A percentile compares a stretch with the other conserved stretches of the same genome.
Evolutionary conservation across 345 rosid genomes (phyloP).

Genomic region (Boechera retrofracta): DNA sequence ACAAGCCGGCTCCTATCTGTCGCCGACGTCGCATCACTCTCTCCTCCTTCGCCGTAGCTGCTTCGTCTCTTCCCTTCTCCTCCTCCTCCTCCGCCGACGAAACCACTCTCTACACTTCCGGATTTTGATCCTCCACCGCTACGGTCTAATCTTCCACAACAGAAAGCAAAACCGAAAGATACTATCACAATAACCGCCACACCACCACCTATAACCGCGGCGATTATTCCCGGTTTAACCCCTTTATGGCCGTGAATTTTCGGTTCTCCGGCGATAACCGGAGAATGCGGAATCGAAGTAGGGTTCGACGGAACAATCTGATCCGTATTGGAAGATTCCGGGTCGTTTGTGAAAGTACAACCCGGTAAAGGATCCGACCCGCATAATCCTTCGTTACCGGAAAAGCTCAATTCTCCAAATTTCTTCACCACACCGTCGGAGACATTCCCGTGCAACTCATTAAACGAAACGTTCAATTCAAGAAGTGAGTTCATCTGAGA

Average conservation of each 20-base stretch:
- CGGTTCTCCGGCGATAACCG: constrained; percentile 23
- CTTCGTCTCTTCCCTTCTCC: constrained; percentile 55
- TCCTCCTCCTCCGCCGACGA: constrained; percentile 56
- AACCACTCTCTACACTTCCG: constrained; percentile 53
- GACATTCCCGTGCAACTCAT: constrained; percentile 72
- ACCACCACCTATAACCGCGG: constrained; percentile 67
- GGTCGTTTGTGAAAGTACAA: constrained; percentile 59
- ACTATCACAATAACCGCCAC: constrained; percentile 59
- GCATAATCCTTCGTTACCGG: constrained; percentile 82
- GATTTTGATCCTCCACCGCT: constrained; percentile 48
- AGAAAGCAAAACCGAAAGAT: constrained; percentile 72
- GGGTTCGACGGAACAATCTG: constrained; percentile 82
- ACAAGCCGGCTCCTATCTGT: constrained; percentile 79
- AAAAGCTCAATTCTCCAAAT: constrained; percentile 66
- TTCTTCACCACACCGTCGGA: constrained; percentile 59
- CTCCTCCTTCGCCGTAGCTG: constrained; percentile 53
- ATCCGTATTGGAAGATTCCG: constrained; percentile 49
- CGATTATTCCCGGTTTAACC: constrained; percentile 64
- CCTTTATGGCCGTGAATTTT: constrained; percentile 46
- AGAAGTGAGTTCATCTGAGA: constrained; percentile 53
- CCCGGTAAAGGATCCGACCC: constrained; percentile 71
- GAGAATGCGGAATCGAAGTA: constrained; percentile 66
- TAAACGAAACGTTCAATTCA: constrained; percentile 71
- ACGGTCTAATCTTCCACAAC: constrained; percentile 59
- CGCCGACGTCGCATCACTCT: constrained; percentile 80